Conservation (phyloP, 2,329 filamentous ascomycete species). For the Aureobasidium sp. region DNA sequence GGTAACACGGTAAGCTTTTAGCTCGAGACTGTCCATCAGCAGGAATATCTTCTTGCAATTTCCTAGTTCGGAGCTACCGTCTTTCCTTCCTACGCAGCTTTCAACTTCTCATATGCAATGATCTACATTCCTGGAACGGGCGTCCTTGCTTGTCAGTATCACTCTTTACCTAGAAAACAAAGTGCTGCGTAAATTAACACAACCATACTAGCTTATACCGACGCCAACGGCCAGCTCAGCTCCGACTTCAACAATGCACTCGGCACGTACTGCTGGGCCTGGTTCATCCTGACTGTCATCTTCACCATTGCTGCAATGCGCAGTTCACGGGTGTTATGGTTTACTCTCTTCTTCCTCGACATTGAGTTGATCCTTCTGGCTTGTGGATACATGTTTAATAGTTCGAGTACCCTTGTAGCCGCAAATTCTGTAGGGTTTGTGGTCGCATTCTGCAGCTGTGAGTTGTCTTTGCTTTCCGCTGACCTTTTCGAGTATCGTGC, state of each 20-base stretch:
- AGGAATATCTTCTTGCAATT: not conserved
- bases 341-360: conserved; percentile 19
- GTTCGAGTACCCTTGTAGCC: conserved; percentile 15
- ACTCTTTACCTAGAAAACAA: not conserved
- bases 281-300: conserved; percentile 23
- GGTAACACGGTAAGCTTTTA: conserved; percentile 14
- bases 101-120: conserved; percentile 32
- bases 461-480: conserved; percentile 10
- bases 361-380: conserved; percentile 21
- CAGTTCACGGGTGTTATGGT: conserved; percentile 20
- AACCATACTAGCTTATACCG: conserved; percentile 22
- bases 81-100: conserved; percentile 31
- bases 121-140: conserved; percentile 31
- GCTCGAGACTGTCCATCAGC: not conserved
- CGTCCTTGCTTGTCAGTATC: conserved; percentile 20
- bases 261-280: conserved; percentile 22
- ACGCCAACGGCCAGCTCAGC: conserved; percentile 20
- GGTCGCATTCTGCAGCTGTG: conserved; percentile 20
- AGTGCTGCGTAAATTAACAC: not conserved
- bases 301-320: conserved; percentile 20
- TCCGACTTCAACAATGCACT: conserved; percentile 21
- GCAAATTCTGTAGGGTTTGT: conserved; percentile 20
- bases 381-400: conserved; percentile 20
- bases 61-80: conserved; percentile 28
- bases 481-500: too few relatives aligned